Percentiles rank a stretch among this genome's conserved stretches.
phyloP scores from a whole-genome alignment of 306 rosid species.

The Astragalus membranaceus region DNA sequence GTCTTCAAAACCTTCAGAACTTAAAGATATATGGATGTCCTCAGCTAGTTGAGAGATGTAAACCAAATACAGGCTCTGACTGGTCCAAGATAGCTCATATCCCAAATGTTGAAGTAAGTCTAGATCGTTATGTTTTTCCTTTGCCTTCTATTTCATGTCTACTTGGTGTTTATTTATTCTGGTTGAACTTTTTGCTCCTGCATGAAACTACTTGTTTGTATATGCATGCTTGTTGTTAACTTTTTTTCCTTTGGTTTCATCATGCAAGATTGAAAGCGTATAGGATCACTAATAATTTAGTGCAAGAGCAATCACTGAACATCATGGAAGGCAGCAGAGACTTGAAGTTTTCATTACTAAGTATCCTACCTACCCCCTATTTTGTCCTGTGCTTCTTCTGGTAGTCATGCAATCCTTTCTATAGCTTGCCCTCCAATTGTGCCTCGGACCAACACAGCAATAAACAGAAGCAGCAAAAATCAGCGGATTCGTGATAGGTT shows the following conservation, averaged over 20 bases:
- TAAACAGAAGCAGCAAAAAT: not conserved
- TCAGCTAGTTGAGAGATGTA: slow-evolving; percentile 20
- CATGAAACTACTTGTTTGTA: not conserved
- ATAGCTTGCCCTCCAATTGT: not conserved
- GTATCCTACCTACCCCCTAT: not conserved
- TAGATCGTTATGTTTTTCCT: not conserved
- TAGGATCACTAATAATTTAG: not conserved
- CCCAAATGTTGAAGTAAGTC: slow-evolving; percentile 23
- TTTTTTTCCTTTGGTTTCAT: not conserved
- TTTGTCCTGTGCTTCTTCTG: not conserved
- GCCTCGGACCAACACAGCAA: not conserved
- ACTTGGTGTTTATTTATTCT: not conserved
- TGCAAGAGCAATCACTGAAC: not conserved
- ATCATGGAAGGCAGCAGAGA: not conserved
- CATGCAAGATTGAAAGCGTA: slow-evolving; percentile 12
- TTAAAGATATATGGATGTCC: slow-evolving; percentile 18
- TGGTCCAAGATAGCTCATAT: slow-evolving; percentile 23
- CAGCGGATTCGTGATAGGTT: not conserved
- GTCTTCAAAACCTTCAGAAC: slow-evolving; percentile 13
- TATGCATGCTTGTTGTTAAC: not conserved
- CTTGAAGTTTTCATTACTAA: not conserved
- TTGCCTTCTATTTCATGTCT: not conserved
- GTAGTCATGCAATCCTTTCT: not conserved
- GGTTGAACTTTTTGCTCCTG: not conserved
- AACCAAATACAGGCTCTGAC: slow-evolving; percentile 3